Conservation (phyloP, 208 protist genomes). For the Crithidia expoeki region DNA sequence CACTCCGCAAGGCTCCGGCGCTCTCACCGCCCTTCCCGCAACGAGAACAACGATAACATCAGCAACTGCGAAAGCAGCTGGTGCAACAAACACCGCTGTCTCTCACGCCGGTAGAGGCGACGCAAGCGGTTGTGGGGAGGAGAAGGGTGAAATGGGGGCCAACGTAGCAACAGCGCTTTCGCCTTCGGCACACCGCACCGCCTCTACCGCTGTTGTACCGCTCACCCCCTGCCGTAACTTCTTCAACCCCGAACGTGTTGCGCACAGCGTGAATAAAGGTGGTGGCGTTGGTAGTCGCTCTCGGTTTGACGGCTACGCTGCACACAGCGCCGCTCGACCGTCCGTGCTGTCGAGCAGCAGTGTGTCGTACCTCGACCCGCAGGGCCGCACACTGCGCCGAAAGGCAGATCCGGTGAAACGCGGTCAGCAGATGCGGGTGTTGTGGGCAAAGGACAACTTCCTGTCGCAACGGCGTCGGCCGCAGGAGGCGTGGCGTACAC, state of each 20-base stretch:
- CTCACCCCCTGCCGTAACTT: slow-evolving; percentile 8
- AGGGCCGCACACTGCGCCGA: slow-evolving; percentile 60
- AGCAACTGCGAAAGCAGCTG: not conserved
- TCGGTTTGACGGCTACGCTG: not conserved
- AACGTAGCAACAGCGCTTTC: not conserved
- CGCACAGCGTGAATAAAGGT: not conserved
- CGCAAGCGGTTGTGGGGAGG: not conserved
- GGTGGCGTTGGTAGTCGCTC: not conserved
- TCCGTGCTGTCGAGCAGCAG: slow-evolving; percentile 35
- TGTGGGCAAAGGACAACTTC: slow-evolving; percentile 77
- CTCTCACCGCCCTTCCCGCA: not conserved
- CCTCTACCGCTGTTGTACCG: not conserved
- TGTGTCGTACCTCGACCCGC: slow-evolving; percentile 55
- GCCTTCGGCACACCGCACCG: not conserved
- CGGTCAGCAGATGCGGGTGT: slow-evolving; percentile 72
- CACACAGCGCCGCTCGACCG: not conserved
- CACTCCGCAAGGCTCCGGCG: slow-evolving; percentile 20
- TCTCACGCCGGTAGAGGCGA: not conserved
- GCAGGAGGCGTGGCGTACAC: slow-evolving; percentile 28
- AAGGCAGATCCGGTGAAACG: slow-evolving; percentile 71
- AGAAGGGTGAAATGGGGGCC: not conserved
- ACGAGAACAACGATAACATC: not conserved
- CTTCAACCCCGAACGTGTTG: slow-evolving; percentile 14
- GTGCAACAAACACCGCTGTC: too few relatives aligned
- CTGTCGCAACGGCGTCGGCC: slow-evolving; percentile 46